These are phyloP conservation scores for Tetrapyrgos nigripes DNA, from an alignment of 1,284 basidiomycete genomes.

Conservation along the genomic window DNA sequence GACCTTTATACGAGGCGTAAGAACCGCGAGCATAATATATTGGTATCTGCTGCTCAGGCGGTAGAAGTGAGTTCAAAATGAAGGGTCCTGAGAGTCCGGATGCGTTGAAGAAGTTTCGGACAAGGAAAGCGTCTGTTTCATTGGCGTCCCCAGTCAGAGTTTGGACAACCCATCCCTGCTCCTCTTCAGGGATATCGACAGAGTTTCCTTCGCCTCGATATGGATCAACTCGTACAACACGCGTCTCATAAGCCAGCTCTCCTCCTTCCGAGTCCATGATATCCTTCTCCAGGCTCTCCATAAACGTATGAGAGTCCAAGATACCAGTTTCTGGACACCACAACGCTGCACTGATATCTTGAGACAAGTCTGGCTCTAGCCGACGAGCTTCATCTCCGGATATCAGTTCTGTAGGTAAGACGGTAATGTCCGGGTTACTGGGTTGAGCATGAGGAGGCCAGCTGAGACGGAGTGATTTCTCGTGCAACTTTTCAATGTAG, in stretches of 20 bases:
- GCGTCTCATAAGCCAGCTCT: slow-evolving; percentile 83
- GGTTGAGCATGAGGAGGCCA: slow-evolving; percentile 54
- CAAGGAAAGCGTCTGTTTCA: slow-evolving; percentile 75
- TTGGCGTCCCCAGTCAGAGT: slow-evolving; percentile 52
- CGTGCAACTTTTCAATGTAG: slow-evolving; percentile 76
- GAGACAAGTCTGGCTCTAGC: slow-evolving; percentile 85
- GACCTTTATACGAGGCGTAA: slow-evolving; percentile 87
- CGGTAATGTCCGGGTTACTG: slow-evolving; percentile 31
- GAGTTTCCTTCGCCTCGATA: slow-evolving; percentile 24
- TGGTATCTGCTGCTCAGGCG: slow-evolving; percentile 57
- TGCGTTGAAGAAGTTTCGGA: slow-evolving; percentile 86
- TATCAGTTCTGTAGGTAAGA: slow-evolving; percentile 75
- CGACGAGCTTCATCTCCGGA: slow-evolving; percentile 73
- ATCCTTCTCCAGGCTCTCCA: slow-evolving; percentile 83
- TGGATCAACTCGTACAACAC: slow-evolving; percentile 89
- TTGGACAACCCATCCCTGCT: slow-evolving; percentile 76
- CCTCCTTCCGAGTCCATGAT: slow-evolving; percentile 76
- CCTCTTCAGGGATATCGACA: slow-evolving; percentile 26
- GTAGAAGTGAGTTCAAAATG: slow-evolving; percentile 76
- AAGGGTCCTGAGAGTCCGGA: slow-evolving; percentile 82
- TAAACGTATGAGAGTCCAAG: slow-evolving; percentile 84
- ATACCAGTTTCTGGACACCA: slow-evolving; percentile 92
- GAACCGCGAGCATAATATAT: slow-evolving; percentile 85
- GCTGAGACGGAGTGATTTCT: slow-evolving; percentile 61
- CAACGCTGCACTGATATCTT: slow-evolving; percentile 75